Evolutionary conservation across 2,329 filamentous ascomycete species (phyloP).

Genomic region (Grosmannia serpens): DNA sequence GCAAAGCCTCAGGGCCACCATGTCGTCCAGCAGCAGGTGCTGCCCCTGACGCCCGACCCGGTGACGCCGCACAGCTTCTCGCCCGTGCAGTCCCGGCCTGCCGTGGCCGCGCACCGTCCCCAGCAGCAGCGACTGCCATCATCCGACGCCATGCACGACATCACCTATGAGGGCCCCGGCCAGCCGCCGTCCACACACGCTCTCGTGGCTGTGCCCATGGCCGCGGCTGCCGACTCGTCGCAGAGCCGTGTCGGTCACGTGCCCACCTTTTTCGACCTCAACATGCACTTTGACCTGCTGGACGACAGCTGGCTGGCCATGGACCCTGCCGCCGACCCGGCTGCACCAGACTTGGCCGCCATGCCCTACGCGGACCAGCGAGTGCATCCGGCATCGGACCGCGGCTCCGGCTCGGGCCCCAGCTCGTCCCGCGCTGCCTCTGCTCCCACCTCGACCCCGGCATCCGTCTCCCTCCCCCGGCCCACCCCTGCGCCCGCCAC

Average conservation of each 20-base stretch:
- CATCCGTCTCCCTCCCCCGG: neutral
- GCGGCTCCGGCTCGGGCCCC: neutral
- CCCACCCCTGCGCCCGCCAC: neutral
- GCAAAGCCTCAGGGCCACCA: neutral
- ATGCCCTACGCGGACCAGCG: neutral
- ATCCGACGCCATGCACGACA: neutral
- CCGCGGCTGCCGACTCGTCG: neutral
- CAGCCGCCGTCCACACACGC: neutral
- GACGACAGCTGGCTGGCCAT: conserved; percentile 2
- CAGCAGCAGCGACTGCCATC: neutral
- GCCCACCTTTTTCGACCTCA: conserved; percentile 4
- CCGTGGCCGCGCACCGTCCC: neutral
- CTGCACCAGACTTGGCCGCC: neutral
- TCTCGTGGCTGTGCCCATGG: neutral
- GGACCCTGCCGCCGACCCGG: neutral
- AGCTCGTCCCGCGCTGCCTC: neutral
- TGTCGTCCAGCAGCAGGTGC: neutral
- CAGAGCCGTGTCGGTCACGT: neutral
- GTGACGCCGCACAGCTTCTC: neutral
- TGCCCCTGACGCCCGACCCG: neutral
- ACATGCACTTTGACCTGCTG: conserved; percentile 5
- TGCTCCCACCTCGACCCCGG: neutral
- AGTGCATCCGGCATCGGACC: neutral
- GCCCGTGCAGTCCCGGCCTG: neutral
- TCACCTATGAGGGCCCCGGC: neutral